These are phyloP conservation scores for Cladosporium sp. DNA, from an alignment of 2,329 filamentous ascomycete genomes.

Conservation along the genomic window DNA sequence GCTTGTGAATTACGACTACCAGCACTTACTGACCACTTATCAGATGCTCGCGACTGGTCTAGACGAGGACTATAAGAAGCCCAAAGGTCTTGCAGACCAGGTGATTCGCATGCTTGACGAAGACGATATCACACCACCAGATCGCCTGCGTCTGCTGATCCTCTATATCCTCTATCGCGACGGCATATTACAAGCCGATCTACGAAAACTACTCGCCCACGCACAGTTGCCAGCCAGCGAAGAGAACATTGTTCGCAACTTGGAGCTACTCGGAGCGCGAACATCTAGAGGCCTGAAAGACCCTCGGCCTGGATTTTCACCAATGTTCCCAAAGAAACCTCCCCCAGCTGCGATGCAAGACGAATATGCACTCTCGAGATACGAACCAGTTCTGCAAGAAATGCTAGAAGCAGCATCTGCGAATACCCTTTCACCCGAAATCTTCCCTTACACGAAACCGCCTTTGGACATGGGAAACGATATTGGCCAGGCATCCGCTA, in stretches of 20 bases:
- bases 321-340: slow-evolving; percentile 71
- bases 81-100: slow-evolving; percentile 84
- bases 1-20: not conserved
- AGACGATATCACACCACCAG: slow-evolving; percentile 66
- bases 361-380: slow-evolving; percentile 84
- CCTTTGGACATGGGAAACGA: slow-evolving; percentile 63
- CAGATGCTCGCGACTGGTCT: slow-evolving; percentile 81
- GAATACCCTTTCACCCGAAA: slow-evolving; percentile 44
- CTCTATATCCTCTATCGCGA: slow-evolving; percentile 85
- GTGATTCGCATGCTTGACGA: slow-evolving; percentile 88
- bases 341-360: slow-evolving; percentile 58
- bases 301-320: slow-evolving; percentile 61
- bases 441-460: slow-evolving; percentile 52
- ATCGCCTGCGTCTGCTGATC: slow-evolving; percentile 81
- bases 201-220: slow-evolving; percentile 81
- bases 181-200: slow-evolving; percentile 79
- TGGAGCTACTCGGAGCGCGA: slow-evolving; percentile 78
- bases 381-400: slow-evolving; percentile 76
- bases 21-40: not conserved
- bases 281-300: slow-evolving; percentile 76
- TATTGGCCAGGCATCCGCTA: slow-evolving; percentile 47
- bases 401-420: slow-evolving; percentile 70
- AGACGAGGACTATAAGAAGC: slow-evolving; percentile 88
- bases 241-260: slow-evolving; percentile 70
- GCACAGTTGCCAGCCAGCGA: slow-evolving; percentile 74